Conservation (phyloP, 2,329 filamentous ascomycete species). For the Rutstroemia sp. region DNA sequence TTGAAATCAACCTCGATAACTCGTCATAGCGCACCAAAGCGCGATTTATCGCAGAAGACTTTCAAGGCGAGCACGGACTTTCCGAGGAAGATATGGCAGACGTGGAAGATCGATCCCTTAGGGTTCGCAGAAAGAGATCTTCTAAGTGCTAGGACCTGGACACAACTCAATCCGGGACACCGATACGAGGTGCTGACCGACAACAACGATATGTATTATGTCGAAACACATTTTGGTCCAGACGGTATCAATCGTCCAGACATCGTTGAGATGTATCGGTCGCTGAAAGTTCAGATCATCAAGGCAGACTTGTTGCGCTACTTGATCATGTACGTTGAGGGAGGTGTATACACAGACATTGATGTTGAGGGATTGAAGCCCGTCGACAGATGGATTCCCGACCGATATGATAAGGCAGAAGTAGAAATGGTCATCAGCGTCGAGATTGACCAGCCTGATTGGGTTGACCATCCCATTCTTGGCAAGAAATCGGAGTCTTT, state of each 20-base stretch:
- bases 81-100: slow-evolving; percentile 68
- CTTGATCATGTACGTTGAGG: slow-evolving; percentile 59
- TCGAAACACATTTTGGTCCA: slow-evolving; percentile 60
- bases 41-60: not conserved
- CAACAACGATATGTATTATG: slow-evolving; percentile 57
- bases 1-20: slow-evolving; percentile 10
- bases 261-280: slow-evolving; percentile 52
- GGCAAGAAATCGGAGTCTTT: slow-evolving; percentile 63
- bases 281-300: slow-evolving; percentile 54
- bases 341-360: slow-evolving; percentile 52
- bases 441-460: slow-evolving; percentile 64
- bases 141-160: slow-evolving; percentile 55
- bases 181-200: slow-evolving; percentile 48
- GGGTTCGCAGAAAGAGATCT: slow-evolving; percentile 58
- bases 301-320: slow-evolving; percentile 59
- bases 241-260: slow-evolving; percentile 60
- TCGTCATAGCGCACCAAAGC: slow-evolving; percentile 7
- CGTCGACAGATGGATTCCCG: slow-evolving; percentile 50
- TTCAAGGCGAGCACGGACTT: slow-evolving; percentile 32
- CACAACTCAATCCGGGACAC: slow-evolving; percentile 56
- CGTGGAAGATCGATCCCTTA: slow-evolving; percentile 64
- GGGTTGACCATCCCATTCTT: slow-evolving; percentile 54
- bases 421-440: slow-evolving; percentile 64
- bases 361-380: slow-evolving; percentile 48
- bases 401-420: slow-evolving; percentile 54